phyloP scores from a whole-genome alignment of 2,329 filamentous ascomycete genomes.

The Ceratocystis colombiana region DNA sequence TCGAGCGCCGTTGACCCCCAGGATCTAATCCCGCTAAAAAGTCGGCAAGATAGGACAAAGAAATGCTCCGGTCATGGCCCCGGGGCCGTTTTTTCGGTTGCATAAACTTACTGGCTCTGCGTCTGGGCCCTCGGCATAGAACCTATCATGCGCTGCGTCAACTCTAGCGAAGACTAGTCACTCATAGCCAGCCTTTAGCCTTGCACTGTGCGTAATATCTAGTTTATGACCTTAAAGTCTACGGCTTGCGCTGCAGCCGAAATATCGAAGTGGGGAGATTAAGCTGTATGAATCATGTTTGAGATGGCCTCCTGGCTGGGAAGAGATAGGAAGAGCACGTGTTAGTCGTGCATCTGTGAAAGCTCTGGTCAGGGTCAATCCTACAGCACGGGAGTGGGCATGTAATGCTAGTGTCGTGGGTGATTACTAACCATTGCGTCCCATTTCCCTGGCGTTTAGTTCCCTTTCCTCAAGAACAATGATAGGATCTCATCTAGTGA shows the following conservation, averaged over 20 bases:
- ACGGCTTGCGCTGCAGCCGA: constrained; percentile 28
- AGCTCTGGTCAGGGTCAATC: neutral
- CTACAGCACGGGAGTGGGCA: too few relatives aligned
- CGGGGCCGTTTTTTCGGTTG: neutral
- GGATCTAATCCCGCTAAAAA: constrained; percentile 27
- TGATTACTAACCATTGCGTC: constrained; percentile 31
- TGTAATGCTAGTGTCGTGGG: neutral
- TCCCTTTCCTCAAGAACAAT: constrained; percentile 33
- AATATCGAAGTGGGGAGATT: constrained; percentile 27
- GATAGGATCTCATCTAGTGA: constrained; percentile 27
- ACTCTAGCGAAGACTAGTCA: constrained; percentile 30
- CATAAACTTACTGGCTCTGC: constrained; percentile 14
- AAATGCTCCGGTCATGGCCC: too few relatives aligned
- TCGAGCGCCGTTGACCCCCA: constrained; percentile 34
- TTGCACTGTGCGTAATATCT: constrained; percentile 27
- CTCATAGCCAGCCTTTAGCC: constrained; percentile 31
- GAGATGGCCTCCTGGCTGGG: constrained; percentile 26
- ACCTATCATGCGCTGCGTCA: constrained; percentile 28
- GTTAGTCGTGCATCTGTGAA: neutral
- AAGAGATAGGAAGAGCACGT: neutral
- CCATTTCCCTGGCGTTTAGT: constrained; percentile 35
- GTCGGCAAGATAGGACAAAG: constrained; percentile 16
- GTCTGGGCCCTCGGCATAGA: constrained; percentile 16
- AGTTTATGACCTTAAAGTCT: constrained; percentile 29
- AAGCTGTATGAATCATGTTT: constrained; percentile 28